Evolutionary conservation across 768 basidiomycete genomes (phyloP).

Genomic region (Boletellus ananas): DNA sequence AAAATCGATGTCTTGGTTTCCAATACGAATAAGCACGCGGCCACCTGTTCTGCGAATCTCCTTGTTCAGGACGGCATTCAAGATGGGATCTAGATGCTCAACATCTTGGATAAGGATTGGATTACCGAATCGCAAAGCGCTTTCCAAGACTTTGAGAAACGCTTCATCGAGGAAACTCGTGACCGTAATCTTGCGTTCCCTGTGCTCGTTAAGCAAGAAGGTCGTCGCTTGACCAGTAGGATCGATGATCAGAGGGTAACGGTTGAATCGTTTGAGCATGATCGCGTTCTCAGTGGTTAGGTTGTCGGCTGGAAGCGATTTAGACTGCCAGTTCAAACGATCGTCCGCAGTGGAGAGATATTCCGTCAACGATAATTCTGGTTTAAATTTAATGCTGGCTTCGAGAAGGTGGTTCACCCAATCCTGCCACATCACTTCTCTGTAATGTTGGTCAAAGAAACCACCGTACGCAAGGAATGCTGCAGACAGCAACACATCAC

Average conservation of each 20-base stretch:
- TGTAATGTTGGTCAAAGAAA: slow-evolving; percentile 98
- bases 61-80: slow-evolving; percentile 95
- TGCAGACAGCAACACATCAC: slow-evolving; percentile 92
- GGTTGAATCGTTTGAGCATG: slow-evolving; percentile 97
- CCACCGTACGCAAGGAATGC: slow-evolving; percentile 97
- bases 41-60: slow-evolving; percentile 96
- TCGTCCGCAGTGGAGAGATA: slow-evolving; percentile 97
- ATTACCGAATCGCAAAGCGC: slow-evolving; percentile 97
- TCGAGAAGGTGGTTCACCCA: slow-evolving; percentile 89
- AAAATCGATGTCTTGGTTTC: slow-evolving; percentile 98
- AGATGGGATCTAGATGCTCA: slow-evolving; percentile 93
- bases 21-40: slow-evolving; percentile 92
- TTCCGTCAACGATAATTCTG: slow-evolving; percentile 88
- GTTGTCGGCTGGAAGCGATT: slow-evolving; percentile 92
- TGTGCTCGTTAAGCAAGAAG: slow-evolving; percentile 92
- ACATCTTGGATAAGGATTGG: slow-evolving; percentile 97
- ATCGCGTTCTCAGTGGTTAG: slow-evolving; percentile 99
- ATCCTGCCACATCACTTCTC: slow-evolving; percentile 94
- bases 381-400: slow-evolving; percentile 88
- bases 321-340: slow-evolving; percentile 92
- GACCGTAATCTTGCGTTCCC: slow-evolving; percentile 93
- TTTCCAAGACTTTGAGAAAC: slow-evolving; percentile 97
- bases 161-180: slow-evolving; percentile 99
- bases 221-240: slow-evolving; percentile 96
- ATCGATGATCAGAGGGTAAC: slow-evolving; percentile 96